Conservation (phyloP, 2,329 filamentous ascomycete species). For the Aspergillus puulaauensis region DNA sequence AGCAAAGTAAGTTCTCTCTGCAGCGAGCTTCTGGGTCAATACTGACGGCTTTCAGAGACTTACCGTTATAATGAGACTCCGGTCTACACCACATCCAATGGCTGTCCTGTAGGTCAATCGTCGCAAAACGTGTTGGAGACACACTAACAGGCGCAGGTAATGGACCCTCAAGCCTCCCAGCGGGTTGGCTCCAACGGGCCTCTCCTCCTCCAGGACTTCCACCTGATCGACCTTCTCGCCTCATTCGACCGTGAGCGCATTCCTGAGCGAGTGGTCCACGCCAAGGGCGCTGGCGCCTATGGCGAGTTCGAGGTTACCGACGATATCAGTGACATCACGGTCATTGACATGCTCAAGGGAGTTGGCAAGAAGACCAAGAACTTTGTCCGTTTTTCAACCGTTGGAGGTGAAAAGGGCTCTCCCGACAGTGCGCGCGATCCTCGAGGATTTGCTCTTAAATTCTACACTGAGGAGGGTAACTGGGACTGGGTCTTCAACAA, state of each 20-base stretch:
- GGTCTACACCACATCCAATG: constrained; percentile 61
- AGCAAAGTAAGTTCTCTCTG: constrained; percentile 27
- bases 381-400: constrained; percentile 70
- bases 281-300: constrained; percentile 44
- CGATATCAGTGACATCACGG: constrained; percentile 51
- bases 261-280: constrained; percentile 45
- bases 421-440: constrained; percentile 71
- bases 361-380: constrained; percentile 69
- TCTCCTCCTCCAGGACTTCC: constrained; percentile 64
- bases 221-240: constrained; percentile 61
- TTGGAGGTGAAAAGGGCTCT: constrained; percentile 71
- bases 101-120: constrained; percentile 45
- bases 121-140: background rate
- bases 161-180: constrained; percentile 54
- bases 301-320: constrained; percentile 48
- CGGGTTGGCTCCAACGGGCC: constrained; percentile 58
- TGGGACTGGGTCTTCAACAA: constrained; percentile 73
- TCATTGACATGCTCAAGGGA: constrained; percentile 51
- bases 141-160: constrained; percentile 35
- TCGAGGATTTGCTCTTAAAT: constrained; percentile 71
- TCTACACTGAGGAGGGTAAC: constrained; percentile 72
- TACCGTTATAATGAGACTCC: constrained; percentile 59
- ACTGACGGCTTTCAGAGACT: constrained; percentile 27
- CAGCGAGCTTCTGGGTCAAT: background rate
- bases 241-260: constrained; percentile 44